Evolutionary conservation across 768 basidiomycete genomes (phyloP).

Genomic region (Rhodotorula kratochvilovae): DNA sequence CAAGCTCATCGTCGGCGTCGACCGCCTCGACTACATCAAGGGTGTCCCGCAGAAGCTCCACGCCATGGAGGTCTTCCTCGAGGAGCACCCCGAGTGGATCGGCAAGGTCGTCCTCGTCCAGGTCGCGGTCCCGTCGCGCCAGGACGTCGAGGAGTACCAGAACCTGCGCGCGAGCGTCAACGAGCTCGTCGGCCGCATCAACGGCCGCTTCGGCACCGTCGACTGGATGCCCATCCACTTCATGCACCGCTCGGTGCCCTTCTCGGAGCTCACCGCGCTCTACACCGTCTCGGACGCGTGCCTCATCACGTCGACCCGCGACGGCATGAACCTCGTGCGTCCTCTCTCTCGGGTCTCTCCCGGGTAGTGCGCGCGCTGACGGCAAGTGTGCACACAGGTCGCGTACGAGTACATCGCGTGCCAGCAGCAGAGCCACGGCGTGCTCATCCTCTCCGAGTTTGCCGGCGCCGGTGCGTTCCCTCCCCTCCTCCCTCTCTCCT

Average conservation of each 20-base stretch:
- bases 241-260: slow-evolving; percentile 89
- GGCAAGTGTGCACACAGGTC: slow-evolving; percentile 62
- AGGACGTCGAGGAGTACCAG: slow-evolving; percentile 99
- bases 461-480: slow-evolving; percentile 67
- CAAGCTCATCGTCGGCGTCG: slow-evolving; percentile 97
- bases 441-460: slow-evolving; percentile 97
- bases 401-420: slow-evolving; percentile 98
- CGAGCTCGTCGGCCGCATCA: slow-evolving; percentile 96
- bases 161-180: slow-evolving; percentile 92
- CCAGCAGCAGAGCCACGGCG: slow-evolving; percentile 85
- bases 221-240: slow-evolving; percentile 99
- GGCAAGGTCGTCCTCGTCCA: slow-evolving; percentile 97
- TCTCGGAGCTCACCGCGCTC: slow-evolving; percentile 94
- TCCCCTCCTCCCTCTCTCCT: background rate
- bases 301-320: slow-evolving; percentile 86
- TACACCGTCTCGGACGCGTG: slow-evolving; percentile 96
- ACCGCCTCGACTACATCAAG: slow-evolving; percentile 98
- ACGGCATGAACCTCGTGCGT: slow-evolving; percentile 96
- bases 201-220: slow-evolving; percentile 96
- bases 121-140: slow-evolving; percentile 92
- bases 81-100: slow-evolving; percentile 98
- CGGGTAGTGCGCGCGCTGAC: background rate
- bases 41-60: slow-evolving; percentile 98
- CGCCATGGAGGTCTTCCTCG: slow-evolving; percentile 90
- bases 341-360: slow-evolving; percentile 1